phyloP scores from a whole-genome alignment of 768 basidiomycete genomes.

The Leucocoprinus birnbaumii region DNA sequence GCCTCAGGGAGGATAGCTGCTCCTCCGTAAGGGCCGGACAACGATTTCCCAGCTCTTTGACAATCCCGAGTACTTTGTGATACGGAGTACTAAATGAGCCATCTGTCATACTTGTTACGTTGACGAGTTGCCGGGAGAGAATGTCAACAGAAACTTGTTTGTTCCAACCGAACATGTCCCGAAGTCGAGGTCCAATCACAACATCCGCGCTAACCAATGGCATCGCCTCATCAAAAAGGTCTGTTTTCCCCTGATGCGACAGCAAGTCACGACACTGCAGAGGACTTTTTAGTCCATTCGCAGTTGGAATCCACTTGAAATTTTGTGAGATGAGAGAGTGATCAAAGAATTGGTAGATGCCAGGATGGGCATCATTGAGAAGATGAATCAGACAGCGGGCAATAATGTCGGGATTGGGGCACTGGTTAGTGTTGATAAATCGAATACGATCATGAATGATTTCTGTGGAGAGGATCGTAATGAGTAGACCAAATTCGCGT shows the following conservation, averaged over 20 bases:
- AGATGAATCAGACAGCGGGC: not conserved
- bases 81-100: not conserved
- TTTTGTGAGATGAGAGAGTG: not conserved
- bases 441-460: conserved; percentile 33
- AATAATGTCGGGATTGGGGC: not conserved
- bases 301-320: conserved; percentile 37
- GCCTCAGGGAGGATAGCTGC: conserved; percentile 16
- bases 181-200: conserved; percentile 25
- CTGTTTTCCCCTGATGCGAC: conserved; percentile 14
- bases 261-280: conserved; percentile 24
- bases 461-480: conserved; percentile 22
- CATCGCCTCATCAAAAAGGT: conserved; percentile 40
- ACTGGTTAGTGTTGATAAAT: conserved; percentile 21
- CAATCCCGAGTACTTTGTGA: conserved; percentile 19
- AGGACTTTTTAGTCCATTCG: conserved; percentile 25
- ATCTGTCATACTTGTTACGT: conserved; percentile 14
- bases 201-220: conserved; percentile 23
- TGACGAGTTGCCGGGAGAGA: conserved; percentile 30
- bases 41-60: conserved; percentile 28
- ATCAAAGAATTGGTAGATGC: not conserved
- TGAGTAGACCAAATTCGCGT: conserved; percentile 23
- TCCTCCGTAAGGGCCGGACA: conserved; percentile 13
- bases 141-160: conserved; percentile 26
- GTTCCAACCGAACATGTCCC: conserved; percentile 36
- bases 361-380: conserved; percentile 1